A percentile compares a stretch with the other conserved stretches of the same genome.
Conservation (phyloP, 129 eudicot species). For the Chrysanthemum lavandulifolium region DNA sequence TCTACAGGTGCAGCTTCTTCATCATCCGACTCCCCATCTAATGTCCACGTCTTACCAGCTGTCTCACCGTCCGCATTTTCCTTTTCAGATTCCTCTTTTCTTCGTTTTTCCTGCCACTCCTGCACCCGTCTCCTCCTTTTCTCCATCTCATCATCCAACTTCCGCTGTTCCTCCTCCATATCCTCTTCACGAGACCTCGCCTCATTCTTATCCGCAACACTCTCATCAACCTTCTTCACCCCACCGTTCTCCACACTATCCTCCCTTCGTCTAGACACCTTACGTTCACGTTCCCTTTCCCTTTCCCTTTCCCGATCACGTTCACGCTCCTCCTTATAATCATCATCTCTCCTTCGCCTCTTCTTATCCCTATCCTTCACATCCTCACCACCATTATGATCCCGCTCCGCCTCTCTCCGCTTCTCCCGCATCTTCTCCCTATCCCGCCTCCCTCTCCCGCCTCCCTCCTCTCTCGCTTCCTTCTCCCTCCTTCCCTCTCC, state of each 20-base stretch:
- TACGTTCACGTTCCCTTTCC: not conserved
- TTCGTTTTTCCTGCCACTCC: slow-evolving; percentile 86
- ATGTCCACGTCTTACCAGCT: slow-evolving; percentile 76
- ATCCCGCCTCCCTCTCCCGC: slow-evolving; percentile 5
- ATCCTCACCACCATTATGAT: slow-evolving; percentile 49
- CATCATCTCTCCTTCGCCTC: slow-evolving; percentile 61
- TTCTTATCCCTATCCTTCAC: slow-evolving; percentile 54
- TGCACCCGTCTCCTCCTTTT: slow-evolving; percentile 90
- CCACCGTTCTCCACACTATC: slow-evolving; percentile 42
- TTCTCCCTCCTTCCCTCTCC: slow-evolving; percentile 36
- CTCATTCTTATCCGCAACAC: slow-evolving; percentile 34
- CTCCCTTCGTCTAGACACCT: slow-evolving; percentile 57
- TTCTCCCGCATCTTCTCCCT: slow-evolving; percentile 46
- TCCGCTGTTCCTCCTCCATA: slow-evolving; percentile 77
- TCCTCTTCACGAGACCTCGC: slow-evolving; percentile 58
- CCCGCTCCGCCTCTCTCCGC: slow-evolving; percentile 54
- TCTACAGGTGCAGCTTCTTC: slow-evolving; percentile 67
- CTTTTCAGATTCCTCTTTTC: slow-evolving; percentile 78
- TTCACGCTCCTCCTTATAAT: slow-evolving; percentile 53
- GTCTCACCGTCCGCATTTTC: slow-evolving; percentile 54
- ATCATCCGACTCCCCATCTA: slow-evolving; percentile 90
- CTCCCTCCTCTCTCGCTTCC: slow-evolving; percentile 3
- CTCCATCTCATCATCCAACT: slow-evolving; percentile 87
- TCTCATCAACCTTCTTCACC: slow-evolving; percentile 41
- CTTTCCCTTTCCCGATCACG: not conserved